Percentiles rank a stretch among this genome's conserved stretches.
Evolutionary conservation across 2,329 filamentous ascomycete species (phyloP).

Genomic region (Westerdykella aurantiaca): DNA sequence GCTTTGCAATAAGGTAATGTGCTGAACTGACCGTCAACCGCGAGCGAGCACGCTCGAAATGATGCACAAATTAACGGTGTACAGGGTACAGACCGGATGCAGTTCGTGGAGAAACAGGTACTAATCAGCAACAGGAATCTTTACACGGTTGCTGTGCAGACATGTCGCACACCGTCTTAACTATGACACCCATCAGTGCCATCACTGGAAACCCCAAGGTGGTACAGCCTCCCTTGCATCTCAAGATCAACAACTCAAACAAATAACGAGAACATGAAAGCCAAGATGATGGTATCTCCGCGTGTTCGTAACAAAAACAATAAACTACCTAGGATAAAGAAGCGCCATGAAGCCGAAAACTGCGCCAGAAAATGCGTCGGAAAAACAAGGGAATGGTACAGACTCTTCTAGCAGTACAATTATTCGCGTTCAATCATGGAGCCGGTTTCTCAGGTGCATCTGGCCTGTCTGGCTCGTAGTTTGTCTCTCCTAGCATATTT

Average conservation of each 20-base stretch:
- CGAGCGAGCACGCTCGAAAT: too few relatives aligned
- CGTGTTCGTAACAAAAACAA: conserved; percentile 7
- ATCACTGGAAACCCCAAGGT: too few relatives aligned
- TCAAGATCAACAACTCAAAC: conserved; percentile 2
- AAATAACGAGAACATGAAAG: conserved; percentile 19
- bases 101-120: too few relatives aligned
- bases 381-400: conserved; percentile 1
- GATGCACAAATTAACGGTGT: too few relatives aligned
- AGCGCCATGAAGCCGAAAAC: conserved; percentile 1
- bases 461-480: conserved; percentile 38
- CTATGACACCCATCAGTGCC: too few relatives aligned
- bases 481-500: conserved; percentile 39
- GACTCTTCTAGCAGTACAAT: neutral
- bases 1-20: too few relatives aligned
- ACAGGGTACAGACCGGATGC: too few relatives aligned
- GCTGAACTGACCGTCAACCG: too few relatives aligned
- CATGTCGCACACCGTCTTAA: too few relatives aligned
- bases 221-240: too few relatives aligned
- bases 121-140: too few relatives aligned
- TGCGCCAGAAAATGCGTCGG: conserved; percentile 3
- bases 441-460: conserved; percentile 20
- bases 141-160: too few relatives aligned
- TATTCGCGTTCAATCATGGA: conserved; percentile 9
- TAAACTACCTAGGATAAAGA: conserved; percentile 1
- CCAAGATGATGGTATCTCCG: conserved; percentile 18